These are phyloP conservation scores for Nissolia schottii DNA, from an alignment of 306 rosid species.

Conservation along the genomic window DNA sequence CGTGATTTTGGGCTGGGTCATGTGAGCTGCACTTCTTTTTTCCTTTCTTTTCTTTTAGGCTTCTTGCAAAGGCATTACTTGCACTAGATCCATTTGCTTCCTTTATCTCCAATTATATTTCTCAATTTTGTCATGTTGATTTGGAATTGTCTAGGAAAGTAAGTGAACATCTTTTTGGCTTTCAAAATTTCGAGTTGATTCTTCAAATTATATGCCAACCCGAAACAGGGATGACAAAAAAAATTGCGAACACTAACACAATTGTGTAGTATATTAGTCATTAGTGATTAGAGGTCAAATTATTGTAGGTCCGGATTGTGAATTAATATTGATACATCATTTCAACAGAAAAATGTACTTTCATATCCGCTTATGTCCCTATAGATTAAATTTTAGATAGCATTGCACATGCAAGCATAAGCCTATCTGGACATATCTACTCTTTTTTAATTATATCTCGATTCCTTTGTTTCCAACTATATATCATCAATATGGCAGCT, in stretches of 20 bases:
- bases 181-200: not conserved
- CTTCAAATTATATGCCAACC: no score
- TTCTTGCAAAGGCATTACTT: not conserved
- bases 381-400: not conserved
- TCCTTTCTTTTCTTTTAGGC: not conserved
- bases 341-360: conserved; percentile 9
- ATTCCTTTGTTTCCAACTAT: not conserved
- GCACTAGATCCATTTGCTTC: no score
- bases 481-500: conserved; percentile 16
- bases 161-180: not conserved
- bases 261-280: not conserved
- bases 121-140: not conserved
- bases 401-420: not conserved
- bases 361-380: not conserved
- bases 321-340: not conserved
- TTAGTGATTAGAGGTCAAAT: no score
- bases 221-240: no score
- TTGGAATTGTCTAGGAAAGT: not conserved
- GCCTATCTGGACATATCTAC: not conserved
- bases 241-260: no score
- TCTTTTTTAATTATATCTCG: not conserved
- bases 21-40: conserved; percentile 30
- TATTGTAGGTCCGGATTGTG: not conserved
- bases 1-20: conserved; percentile 39
- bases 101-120: not conserved